Percentiles rank a stretch among this genome's conserved stretches.
phyloP scores from a whole-genome alignment of 495 filamentous ascomycete genomes.

The Penicillium alfredii region DNA sequence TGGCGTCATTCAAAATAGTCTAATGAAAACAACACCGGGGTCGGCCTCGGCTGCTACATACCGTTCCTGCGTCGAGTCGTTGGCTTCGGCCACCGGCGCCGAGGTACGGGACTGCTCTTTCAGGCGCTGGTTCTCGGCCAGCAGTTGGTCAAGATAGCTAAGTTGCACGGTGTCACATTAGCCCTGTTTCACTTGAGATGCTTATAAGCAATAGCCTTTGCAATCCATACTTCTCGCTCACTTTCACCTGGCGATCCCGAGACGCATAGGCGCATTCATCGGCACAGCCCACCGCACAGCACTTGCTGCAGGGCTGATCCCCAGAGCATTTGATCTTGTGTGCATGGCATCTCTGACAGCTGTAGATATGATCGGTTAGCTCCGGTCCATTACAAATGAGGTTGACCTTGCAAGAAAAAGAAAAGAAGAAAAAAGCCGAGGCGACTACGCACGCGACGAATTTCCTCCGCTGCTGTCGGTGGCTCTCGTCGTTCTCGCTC shows the following conservation, averaged over 20 bases:
- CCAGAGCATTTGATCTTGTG: conserved; percentile 46
- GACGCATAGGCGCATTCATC: conserved; percentile 35
- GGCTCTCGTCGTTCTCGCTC: conserved; percentile 9
- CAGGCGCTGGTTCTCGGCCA: conserved; percentile 36
- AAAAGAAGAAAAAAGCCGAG: background rate
- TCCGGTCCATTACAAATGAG: no score
- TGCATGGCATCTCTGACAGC: conserved; percentile 41
- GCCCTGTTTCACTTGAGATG: no score
- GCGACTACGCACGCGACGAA: conserved; percentile 29
- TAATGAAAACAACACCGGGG: no score
- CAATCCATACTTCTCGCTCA: conserved; percentile 43
- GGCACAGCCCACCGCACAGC: conserved; percentile 29
- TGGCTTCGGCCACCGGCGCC: conserved; percentile 25
- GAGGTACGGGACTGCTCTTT: conserved; percentile 32
- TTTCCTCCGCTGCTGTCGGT: conserved; percentile 28
- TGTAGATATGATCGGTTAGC: conserved; percentile 14
- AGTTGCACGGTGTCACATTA: conserved; percentile 1
- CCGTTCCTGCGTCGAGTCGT: conserved; percentile 12
- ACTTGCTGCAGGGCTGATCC: conserved; percentile 38
- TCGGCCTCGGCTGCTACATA: conserved; percentile 3
- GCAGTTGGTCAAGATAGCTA: conserved; percentile 34
- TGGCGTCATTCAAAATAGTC: no score
- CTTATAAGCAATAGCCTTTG: no score
- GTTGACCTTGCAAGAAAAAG: no score
- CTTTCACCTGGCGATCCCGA: conserved; percentile 40